Evolutionary conservation across 1,284 basidiomycete species (phyloP), one percentile per base, ranked within the genome.

Genomic region (Naganishia liquefaciens): DNA sequence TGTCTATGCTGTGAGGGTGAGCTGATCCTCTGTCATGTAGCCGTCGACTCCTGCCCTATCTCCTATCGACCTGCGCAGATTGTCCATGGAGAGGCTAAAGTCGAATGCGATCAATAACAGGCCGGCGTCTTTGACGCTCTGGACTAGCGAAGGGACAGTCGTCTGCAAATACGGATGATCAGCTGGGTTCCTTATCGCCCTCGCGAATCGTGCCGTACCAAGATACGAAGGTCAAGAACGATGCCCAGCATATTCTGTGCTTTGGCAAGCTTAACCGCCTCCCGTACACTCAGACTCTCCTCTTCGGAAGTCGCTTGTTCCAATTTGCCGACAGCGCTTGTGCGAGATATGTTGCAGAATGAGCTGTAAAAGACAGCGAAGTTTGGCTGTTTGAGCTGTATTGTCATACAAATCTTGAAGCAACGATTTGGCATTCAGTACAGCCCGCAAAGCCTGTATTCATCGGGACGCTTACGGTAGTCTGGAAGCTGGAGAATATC

Each of bases 351-450:
- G 49, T 93, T 92, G 76, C 93, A 96, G 73, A 87, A 86, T 13
- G 90, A 89, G 9, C 88, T 88, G 76, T 98, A 91, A 80, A 99
- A 96, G 33, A 99, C 95, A 60, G 96, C 93, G 76, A 77, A 97
- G 77, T 99, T 99, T 19, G 96, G 96, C 79, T 99, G 96, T 80
- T 99, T 99, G 94, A 96, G 55, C 54, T 68, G 66, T 27, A 68
- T 57, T 25, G 64, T 63, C 98, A 77, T 99, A 98, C 63, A 99
- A 63, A 54, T 77, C 78, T 33, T 74, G 74, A 62, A 21, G 19
- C 33, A n/a, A 7, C 17, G 30, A 19, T 19, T 23, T 10, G 7
- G 2, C 4, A 17, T 52, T 39, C 30, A 50, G 13, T 11, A 19
- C 19, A n/a, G 23, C 11, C 23, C n/a, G n/a, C 17, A n/a, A n/a